These are phyloP conservation scores for Cladosporium colombiae DNA, from an alignment of 2,329 filamentous ascomycete species.

Conservation along the genomic window DNA sequence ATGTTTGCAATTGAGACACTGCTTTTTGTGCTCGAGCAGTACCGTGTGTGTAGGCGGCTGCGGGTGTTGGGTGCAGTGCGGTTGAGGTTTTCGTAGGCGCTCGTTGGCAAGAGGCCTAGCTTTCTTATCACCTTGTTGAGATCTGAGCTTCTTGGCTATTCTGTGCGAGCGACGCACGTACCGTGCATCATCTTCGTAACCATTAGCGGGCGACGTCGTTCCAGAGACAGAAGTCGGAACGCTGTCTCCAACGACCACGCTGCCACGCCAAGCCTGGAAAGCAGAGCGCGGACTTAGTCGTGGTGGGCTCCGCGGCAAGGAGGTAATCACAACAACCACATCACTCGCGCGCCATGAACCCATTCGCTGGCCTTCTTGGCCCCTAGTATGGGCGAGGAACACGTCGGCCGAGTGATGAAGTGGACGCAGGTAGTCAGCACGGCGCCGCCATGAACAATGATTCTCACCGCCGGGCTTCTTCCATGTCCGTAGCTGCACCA, in stretches of 20 bases:
- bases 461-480: constrained; percentile 6
- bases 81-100: constrained; percentile 8
- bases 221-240: background rate
- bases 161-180: background rate
- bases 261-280: background rate
- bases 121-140: background rate
- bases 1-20: background rate
- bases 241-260: background rate
- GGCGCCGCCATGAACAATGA: constrained; percentile 21
- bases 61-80: background rate
- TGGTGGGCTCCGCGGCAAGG: background rate
- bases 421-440: constrained; percentile 12
- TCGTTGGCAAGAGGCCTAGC: background rate
- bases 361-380: background rate
- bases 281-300: background rate
- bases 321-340: constrained; percentile 1
- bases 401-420: constrained; percentile 8
- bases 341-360: background rate
- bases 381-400: background rate
- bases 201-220: background rate
- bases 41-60: background rate
- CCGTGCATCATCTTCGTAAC: background rate
- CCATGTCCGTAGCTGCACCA: constrained; percentile 11
- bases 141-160: background rate
- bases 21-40: background rate